These are phyloP conservation scores for Didymella exigua DNA, from an alignment of 2,329 filamentous ascomycete species.

Conservation along the genomic window DNA sequence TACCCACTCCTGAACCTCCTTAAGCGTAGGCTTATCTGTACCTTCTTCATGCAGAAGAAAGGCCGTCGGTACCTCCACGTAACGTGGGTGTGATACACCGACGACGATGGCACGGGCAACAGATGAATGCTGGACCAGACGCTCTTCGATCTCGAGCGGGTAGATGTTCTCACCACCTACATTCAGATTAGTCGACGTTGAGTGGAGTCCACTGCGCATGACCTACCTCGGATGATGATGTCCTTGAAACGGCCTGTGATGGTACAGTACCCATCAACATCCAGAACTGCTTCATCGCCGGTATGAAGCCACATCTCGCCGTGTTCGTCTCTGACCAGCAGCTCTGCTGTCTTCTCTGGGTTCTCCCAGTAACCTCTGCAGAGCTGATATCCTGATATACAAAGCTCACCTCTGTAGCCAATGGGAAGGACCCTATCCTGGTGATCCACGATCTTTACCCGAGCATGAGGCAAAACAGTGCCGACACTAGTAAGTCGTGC, in stretches of 20 bases:
- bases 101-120: conserved; percentile 71
- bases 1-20: conserved; percentile 47
- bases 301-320: conserved; percentile 53
- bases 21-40: conserved; percentile 33
- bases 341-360: conserved; percentile 74
- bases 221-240: conserved; percentile 71
- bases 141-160: conserved; percentile 76
- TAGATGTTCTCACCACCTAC: conserved; percentile 55
- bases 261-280: conserved; percentile 63
- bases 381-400: conserved; percentile 78
- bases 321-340: conserved; percentile 69
- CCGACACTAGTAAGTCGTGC: conserved; percentile 74
- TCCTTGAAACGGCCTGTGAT: conserved; percentile 81
- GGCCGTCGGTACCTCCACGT: conserved; percentile 73
- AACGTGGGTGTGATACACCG: conserved; percentile 71
- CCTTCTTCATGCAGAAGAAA: conserved; percentile 57
- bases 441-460: conserved; percentile 77
- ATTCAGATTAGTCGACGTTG: conserved; percentile 3
- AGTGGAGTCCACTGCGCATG: neutral
- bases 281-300: conserved; percentile 48
- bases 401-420: conserved; percentile 73
- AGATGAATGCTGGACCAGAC: conserved; percentile 67
- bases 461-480: conserved; percentile 72
- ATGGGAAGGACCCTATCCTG: conserved; percentile 69
- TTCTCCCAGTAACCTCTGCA: conserved; percentile 71